Evolutionary conservation across 805 yeast species (phyloP).

Genomic region (Cyberlindnera amylophila): DNA sequence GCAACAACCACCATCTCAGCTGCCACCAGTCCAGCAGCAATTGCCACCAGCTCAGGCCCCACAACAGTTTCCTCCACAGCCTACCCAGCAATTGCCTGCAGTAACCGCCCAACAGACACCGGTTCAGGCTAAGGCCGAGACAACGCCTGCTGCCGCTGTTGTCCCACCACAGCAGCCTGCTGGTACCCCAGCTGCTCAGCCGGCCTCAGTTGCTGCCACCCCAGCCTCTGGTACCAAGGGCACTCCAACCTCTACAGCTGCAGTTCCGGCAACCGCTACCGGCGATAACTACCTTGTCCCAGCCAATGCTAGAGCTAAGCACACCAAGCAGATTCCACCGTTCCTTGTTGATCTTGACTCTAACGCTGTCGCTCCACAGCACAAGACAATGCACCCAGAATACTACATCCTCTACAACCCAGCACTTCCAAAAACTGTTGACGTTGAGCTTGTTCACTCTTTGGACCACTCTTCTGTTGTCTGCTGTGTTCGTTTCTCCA

Average conservation of each 20-base stretch:
- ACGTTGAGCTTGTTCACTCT: conserved; percentile 84
- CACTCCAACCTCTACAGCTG: conserved; percentile 15
- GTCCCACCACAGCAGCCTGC: conserved; percentile 20
- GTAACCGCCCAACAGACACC: conserved; percentile 26
- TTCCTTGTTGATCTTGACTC: conserved; percentile 78
- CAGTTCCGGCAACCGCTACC: conserved; percentile 19
- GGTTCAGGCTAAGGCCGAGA: conserved; percentile 31
- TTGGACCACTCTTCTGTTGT: conserved; percentile 93
- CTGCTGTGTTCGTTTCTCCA: conserved; percentile 91
- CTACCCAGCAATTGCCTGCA: conserved; percentile 24
- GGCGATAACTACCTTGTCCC: conserved; percentile 36
- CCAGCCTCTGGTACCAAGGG: conserved; percentile 12
- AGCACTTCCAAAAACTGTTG: conserved; percentile 68
- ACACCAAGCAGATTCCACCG: conserved; percentile 76
- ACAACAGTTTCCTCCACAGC: conserved; percentile 20
- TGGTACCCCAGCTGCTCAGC: conserved; percentile 22
- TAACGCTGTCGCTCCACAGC: conserved; percentile 65
- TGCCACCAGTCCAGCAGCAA: conserved; percentile 31
- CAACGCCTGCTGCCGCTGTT: conserved; percentile 11
- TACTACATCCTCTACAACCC: conserved; percentile 91
- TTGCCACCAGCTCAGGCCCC: conserved; percentile 26
- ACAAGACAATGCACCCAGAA: conserved; percentile 78
- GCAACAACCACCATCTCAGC: conserved; percentile 33
- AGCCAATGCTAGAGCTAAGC: conserved; percentile 38
- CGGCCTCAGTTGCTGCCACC: conserved; percentile 24